Evolutionary conservation across 192 early-diverging fungal species (phyloP).

Genomic region (Haplosporangium gracile): DNA sequence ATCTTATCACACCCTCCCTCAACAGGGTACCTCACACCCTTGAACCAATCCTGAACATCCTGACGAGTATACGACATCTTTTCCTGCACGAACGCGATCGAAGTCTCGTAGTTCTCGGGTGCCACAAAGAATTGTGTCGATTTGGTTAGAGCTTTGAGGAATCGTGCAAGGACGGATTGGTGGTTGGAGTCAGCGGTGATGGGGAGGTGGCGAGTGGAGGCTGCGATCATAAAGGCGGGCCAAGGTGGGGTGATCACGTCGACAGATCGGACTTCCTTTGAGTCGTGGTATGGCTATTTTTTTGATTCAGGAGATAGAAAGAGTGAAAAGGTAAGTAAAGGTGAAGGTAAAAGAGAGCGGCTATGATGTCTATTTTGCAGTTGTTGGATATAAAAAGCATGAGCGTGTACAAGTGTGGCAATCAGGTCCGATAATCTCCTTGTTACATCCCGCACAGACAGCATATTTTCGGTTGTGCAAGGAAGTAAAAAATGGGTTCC

Average conservation of each 20-base stretch:
- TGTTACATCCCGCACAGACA: background rate
- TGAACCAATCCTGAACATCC: constrained; percentile 78
- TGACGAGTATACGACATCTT: constrained; percentile 65
- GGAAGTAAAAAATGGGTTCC: background rate
- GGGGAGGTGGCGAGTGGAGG: constrained; percentile 59
- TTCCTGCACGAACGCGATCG: constrained; percentile 61
- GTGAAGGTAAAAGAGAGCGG: background rate
- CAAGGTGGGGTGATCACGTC: constrained; percentile 89
- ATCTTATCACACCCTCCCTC: constrained; percentile 54
- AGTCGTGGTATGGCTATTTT: constrained; percentile 73
- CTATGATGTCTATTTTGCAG: background rate
- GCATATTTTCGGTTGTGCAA: background rate
- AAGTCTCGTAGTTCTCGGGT: constrained; percentile 57
- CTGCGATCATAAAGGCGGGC: constrained; percentile 90
- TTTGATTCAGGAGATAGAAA: background rate
- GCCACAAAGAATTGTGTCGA: constrained; percentile 61
- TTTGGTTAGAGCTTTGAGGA: constrained; percentile 51
- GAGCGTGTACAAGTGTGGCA: background rate
- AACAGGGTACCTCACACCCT: constrained; percentile 67
- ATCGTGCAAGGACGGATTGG: constrained; percentile 51
- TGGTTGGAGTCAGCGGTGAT: constrained; percentile 20
- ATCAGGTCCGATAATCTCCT: background rate
- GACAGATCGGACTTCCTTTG: constrained; percentile 75
- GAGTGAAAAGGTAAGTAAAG: background rate
- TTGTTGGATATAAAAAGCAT: background rate